Base-by-base conservation (phyloP, 192 early-diverging fungal species). In the Chytriomyces confervae region DNA sequence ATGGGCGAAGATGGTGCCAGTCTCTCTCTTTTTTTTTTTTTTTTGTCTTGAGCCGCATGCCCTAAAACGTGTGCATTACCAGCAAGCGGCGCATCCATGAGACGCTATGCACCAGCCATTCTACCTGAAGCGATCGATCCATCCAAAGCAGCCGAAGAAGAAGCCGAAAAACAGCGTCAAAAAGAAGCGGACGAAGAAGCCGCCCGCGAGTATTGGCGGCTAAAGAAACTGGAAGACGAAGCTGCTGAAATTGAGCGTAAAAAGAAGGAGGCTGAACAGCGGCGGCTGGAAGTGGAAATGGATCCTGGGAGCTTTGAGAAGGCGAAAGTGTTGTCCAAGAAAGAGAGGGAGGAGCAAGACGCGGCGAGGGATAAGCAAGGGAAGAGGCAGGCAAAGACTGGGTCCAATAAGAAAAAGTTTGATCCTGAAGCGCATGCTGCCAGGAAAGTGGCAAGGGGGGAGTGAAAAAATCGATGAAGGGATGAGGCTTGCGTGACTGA, bases 381-480 rank as follows among this genome's bases (percentile, higher is more conserved):
- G 10, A 27, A 23, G 62, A 20, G 62, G n/a, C 11, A 29, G 62
- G 23, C 18, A 29, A 64, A 64, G 62, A 64, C 62, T 16, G 62
- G 62, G 11, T 36, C 62, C 20, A 64, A 64, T 18, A 64, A 64
- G 23, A 64, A 13, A 8, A 64, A 64, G 62, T 64, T 64, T 64
- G 62, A 64, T 36, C 62, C 62, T 6, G 62, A 64, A 64, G 62
- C 62, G 20, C n/a, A 16, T 27, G 62, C 62, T 24, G 62, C 62
- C 13, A 64, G 62, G 23, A 64, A 64, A 24, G 62, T 6, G 2
- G 36, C 36, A 36, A 36, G 36, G 4, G 36, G 36, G 36, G 36
- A 36, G 36, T 36, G 24, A 27, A 36, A 36, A 36, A 36, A 36
- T 36, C 36, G 36, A 36, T 36, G 36, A 36, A 36, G 36, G 4